Conservation (phyloP, 352 stramenopile genomes). For the Blastocystis sp. region DNA sequence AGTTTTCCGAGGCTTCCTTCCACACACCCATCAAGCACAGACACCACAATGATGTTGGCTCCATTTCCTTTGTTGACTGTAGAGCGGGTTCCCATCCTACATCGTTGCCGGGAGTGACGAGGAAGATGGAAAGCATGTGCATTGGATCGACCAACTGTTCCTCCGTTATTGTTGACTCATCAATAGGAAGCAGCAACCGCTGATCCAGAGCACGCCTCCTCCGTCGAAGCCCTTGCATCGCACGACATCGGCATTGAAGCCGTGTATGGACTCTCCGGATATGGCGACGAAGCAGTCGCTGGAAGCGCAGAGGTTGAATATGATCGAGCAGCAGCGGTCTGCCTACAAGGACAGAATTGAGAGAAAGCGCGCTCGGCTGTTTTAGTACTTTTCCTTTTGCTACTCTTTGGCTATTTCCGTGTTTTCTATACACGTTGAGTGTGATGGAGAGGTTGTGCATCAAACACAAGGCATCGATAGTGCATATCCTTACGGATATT, state of each 20-base stretch:
- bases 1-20: conserved; percentile 13
- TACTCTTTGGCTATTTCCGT: conserved; percentile 45
- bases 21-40: conserved; percentile 27
- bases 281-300: conserved; percentile 21
- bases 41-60: background rate
- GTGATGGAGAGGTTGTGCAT: too few species aligned
- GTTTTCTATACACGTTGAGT: too few species aligned
- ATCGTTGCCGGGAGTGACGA: background rate
- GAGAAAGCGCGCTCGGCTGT: conserved; percentile 26
- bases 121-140: conserved; percentile 32
- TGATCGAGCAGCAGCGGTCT: conserved; percentile 12
- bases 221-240: conserved; percentile 42
- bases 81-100: background rate
- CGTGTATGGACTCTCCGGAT: conserved; percentile 49
- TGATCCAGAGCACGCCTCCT: conserved; percentile 34
- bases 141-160: conserved; percentile 47
- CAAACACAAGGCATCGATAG: too few species aligned
- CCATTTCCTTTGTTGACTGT: background rate
- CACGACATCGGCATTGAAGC: conserved; percentile 4
- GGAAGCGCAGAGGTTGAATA: conserved; percentile 3
- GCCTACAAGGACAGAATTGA: conserved; percentile 17
- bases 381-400: conserved; percentile 1
- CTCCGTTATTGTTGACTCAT: background rate
- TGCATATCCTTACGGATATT: too few species aligned
- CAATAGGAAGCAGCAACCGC: conserved; percentile 7